These are phyloP conservation scores for Apiotrichum gamsii DNA, from an alignment of 1,284 basidiomycete species.

Conservation along the genomic window DNA sequence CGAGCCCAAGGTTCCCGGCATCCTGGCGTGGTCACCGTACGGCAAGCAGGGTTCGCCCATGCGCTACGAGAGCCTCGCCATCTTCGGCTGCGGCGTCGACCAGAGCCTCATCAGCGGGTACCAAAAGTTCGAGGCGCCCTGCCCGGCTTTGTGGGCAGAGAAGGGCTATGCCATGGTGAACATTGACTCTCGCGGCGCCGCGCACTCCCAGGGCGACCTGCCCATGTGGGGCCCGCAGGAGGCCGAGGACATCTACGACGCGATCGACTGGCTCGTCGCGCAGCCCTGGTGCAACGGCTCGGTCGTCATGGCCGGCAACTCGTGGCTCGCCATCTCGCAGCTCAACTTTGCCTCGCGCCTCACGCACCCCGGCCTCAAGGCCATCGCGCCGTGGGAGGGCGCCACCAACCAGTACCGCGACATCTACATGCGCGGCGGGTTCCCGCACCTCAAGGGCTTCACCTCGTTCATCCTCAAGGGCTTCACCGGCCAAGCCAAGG, in stretches of 20 bases:
- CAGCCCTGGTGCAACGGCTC: not conserved
- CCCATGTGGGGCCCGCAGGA: conserved; percentile 19
- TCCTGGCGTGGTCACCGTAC: conserved; percentile 29
- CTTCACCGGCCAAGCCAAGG: not conserved
- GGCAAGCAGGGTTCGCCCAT: conserved; percentile 12
- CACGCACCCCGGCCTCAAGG: conserved; percentile 29
- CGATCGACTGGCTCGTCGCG: not conserved
- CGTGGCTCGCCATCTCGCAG: conserved; percentile 27
- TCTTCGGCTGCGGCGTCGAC: conserved; percentile 12
- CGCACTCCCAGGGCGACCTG: conserved; percentile 23
- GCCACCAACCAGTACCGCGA: conserved; percentile 1
- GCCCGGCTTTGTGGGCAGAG: conserved; percentile 25
- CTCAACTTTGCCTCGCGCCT: conserved; percentile 23
- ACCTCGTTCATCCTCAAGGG: conserved; percentile 1
- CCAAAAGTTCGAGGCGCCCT: conserved; percentile 28
- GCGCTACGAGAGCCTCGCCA: conserved; percentile 6
- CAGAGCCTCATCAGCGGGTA: conserved; percentile 15
- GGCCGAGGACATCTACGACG: conserved; percentile 16
- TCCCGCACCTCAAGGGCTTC: not conserved
- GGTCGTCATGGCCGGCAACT: conserved; percentile 19
- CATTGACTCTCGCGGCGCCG: conserved; percentile 23
- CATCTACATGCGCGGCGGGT: conserved; percentile 4
- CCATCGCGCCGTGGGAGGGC: conserved; percentile 31
- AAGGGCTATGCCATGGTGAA: conserved; percentile 30
- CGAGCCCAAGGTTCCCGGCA: conserved; percentile 18